phyloP scores from a whole-genome alignment of 2,329 filamentous ascomycete species.

The Curvularia hawaiiensis region DNA sequence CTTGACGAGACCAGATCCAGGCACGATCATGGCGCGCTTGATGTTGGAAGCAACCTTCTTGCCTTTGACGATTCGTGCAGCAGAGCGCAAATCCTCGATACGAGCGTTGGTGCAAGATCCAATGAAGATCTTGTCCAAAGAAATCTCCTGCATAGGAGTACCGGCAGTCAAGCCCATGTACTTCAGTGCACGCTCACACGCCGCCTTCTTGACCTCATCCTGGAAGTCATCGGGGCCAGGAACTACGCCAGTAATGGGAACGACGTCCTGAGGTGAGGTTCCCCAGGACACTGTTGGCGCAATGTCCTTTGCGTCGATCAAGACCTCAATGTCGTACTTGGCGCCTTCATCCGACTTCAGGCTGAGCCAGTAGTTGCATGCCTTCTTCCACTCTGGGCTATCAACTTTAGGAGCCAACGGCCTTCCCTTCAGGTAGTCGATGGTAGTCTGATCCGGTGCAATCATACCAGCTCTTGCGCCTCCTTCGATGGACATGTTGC shows the following conservation, averaged over 20 bases:
- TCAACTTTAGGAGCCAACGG: conserved; percentile 86
- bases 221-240: conserved; percentile 88
- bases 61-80: conserved; percentile 84
- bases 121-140: conserved; percentile 95
- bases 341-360: conserved; percentile 86
- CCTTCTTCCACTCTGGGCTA: conserved; percentile 88
- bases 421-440: conserved; percentile 91
- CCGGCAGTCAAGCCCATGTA: conserved; percentile 95
- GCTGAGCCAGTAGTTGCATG: conserved; percentile 84
- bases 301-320: conserved; percentile 92
- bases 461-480: conserved; percentile 97
- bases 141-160: conserved; percentile 89
- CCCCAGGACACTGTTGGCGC: conserved; percentile 95
- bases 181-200: conserved; percentile 81
- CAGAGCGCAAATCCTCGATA: conserved; percentile 92
- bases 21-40: conserved; percentile 94
- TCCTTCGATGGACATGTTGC: conserved; percentile 98
- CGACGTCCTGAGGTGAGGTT: conserved; percentile 92
- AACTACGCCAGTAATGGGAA: conserved; percentile 91
- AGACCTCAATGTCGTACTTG: conserved; percentile 86
- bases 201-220: conserved; percentile 77
- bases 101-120: conserved; percentile 97
- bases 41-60: conserved; percentile 86
- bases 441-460: conserved; percentile 90
- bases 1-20: conserved; percentile 94